These are phyloP conservation scores for Coniochaeta sp. DNA, from an alignment of 2,329 filamentous ascomycete species.

Conservation along the genomic window DNA sequence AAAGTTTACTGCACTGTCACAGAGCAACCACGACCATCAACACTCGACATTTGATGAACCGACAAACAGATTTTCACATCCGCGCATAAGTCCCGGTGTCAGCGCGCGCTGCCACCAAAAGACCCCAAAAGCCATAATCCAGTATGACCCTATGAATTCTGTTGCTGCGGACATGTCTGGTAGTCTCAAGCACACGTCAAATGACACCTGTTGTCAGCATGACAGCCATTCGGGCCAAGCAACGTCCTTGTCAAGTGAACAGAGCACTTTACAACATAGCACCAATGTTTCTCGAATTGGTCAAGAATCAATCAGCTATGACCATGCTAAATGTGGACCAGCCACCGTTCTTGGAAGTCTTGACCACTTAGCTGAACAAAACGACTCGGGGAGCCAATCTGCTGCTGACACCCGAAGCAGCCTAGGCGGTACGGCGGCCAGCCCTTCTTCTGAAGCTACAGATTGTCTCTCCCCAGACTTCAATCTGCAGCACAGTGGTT, in stretches of 20 bases:
- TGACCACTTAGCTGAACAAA: neutral
- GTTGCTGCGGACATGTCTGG: neutral
- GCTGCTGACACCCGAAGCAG: neutral
- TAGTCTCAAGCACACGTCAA: neutral
- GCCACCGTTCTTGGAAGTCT: neutral
- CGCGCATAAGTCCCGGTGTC: constrained; percentile 11
- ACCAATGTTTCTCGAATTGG: neutral
- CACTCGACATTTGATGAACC: constrained; percentile 5
- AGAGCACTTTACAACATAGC: neutral
- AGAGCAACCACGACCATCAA: constrained; percentile 6
- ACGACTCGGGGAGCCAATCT: neutral
- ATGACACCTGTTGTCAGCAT: neutral
- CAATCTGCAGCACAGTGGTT: neutral
- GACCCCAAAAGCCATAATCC: neutral
- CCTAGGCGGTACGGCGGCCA: no score
- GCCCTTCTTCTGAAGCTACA: neutral
- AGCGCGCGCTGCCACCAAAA: constrained; percentile 8
- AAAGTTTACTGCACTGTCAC: constrained; percentile 11
- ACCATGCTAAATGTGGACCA: neutral
- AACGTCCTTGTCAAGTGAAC: neutral
- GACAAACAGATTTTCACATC: neutral
- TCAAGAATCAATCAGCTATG: neutral
- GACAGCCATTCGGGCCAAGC: no score
- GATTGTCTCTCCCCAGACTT: neutral
- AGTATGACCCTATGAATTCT: neutral